Evolutionary conservation across 1,139 yeast genomes (phyloP).

Genomic region (Zygosaccharomyces pseudobailii): DNA sequence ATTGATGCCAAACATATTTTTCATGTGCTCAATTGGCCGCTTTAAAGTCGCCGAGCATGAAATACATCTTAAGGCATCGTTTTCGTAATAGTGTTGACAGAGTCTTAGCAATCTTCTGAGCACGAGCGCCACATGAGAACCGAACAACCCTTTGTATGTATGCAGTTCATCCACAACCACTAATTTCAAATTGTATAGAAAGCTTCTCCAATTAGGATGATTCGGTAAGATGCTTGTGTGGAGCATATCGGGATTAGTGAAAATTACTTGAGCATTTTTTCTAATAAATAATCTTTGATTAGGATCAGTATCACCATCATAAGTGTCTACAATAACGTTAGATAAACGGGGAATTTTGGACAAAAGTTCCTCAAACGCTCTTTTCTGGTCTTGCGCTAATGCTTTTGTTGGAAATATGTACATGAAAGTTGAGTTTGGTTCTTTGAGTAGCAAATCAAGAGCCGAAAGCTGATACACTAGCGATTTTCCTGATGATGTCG

Average conservation of each 20-base stretch:
- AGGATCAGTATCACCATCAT: conserved; percentile 85
- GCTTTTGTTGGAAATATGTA: conserved; percentile 96
- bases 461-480: conserved; percentile 87
- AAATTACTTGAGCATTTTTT: conserved; percentile 66
- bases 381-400: conserved; percentile 89
- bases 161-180: conserved; percentile 91
- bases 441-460: conserved; percentile 43
- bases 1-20: conserved; percentile 62
- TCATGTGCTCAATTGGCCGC: conserved; percentile 67
- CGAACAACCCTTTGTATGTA: conserved; percentile 84
- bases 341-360: conserved; percentile 38
- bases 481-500: conserved; percentile 95
- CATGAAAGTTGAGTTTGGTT: conserved; percentile 65
- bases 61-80: conserved; percentile 53
- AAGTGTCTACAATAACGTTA: conserved; percentile 55
- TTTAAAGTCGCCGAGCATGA: conserved; percentile 92
- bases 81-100: conserved; percentile 48
- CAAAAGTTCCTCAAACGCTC: conserved; percentile 65
- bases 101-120: conserved; percentile 71
- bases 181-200: conserved; percentile 57
- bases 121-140: conserved; percentile 82
- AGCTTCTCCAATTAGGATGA: conserved; percentile 65
- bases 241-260: conserved; percentile 92
- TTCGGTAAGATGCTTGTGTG: conserved; percentile 82
- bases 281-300: conserved; percentile 50